Base-by-base conservation (phyloP, 2,329 filamentous ascomycete species). In the Arachnomyces sp. region DNA sequence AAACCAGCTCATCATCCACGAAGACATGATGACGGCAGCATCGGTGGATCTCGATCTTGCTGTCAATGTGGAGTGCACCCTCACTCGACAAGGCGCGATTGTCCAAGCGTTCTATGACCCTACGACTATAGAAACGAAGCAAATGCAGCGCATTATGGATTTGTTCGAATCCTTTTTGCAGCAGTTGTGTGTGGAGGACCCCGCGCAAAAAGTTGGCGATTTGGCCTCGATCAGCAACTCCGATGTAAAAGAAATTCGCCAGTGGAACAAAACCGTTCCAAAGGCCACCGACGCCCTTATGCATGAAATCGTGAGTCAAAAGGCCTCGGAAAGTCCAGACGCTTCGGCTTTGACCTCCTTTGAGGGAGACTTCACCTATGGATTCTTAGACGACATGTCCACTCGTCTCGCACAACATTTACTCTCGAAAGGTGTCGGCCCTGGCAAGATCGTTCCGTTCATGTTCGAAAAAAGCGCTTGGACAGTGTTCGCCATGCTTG, bases 281-380 rank as follows among this genome's bases (percentile, higher is more conserved):
- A 31, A 48, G 7, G 39, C n/a, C n/a, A 30, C 46, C 18, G 38
- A 44, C 30, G 42, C 43, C 32, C 43, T 43, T 29, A 43, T 52
- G n/a, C 52, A 55, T 34, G 48, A 54, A 11, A n/a, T 49, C 11
- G 43, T 56, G 20, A 39, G 29, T 12, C 35, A 43, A 17, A 45
- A 36, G 28, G 48, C 42, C 4, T 14, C 35, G 14, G 30, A 39
- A 4, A 38, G 44, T 2, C 51, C 52, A 16, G 42, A 48, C 30
- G 44, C 44, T 17, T 38, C 42, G 9, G 54, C 54, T 4, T 45
- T 56, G 4, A 42, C 38, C 28, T 45, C 51, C 9, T 55, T 48
- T 44, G 53, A 57, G 33, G 51, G 46, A 7, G 39, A 44, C 29
- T 46, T 46, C 17, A 49, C 45, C 15, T 53, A 47, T 38, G 43